Percentiles rank a stretch among this genome's conserved stretches.
Conservation (phyloP, 176 grass and related monocot genomes). For the Musa itinerans region DNA sequence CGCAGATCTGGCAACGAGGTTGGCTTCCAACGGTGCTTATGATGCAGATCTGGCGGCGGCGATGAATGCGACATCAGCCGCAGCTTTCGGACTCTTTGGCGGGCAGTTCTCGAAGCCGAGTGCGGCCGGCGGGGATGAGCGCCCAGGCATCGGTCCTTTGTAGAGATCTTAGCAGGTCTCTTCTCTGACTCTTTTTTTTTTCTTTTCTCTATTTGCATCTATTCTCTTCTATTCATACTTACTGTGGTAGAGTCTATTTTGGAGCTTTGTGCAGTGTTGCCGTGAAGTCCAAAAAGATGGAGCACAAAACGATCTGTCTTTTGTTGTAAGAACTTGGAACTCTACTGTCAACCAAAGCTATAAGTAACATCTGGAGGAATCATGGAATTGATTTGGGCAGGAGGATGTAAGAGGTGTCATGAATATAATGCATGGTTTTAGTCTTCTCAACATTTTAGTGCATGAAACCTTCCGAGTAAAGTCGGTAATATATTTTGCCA, state of each 20-base stretch:
- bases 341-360: no score
- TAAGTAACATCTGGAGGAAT: no score
- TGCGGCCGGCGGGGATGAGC: background rate
- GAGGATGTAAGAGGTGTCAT: no score
- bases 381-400: no score
- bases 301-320: no score
- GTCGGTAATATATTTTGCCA: no score
- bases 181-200: background rate
- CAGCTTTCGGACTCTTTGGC: background rate
- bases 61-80: conserved; percentile 1
- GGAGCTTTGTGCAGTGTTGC: background rate
- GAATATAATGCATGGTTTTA: no score
- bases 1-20: conserved; percentile 28
- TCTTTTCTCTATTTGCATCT: background rate
- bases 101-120: conserved; percentile 10
- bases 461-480: no score
- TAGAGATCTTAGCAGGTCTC: background rate
- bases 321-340: no score
- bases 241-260: background rate
- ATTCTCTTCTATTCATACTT: background rate
- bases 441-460: no score
- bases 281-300: no score
- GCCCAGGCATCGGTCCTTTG: conserved; percentile 2
- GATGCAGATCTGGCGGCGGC: conserved; percentile 35
- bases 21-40: conserved; percentile 48